phyloP scores from a whole-genome alignment of 208 protist species.

The Trypanosoma theileri region DNA sequence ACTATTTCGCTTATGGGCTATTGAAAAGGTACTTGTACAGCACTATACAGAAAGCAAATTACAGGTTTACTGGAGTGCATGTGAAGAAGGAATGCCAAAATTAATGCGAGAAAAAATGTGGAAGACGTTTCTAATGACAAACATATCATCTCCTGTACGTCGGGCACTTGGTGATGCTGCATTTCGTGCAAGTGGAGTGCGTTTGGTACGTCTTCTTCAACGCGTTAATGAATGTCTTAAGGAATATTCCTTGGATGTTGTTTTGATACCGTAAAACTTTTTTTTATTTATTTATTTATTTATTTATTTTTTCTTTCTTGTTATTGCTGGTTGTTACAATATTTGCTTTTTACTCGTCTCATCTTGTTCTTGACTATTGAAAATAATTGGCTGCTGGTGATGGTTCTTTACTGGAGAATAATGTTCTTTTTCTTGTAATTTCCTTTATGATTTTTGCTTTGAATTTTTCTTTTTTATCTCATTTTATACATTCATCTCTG shows the following conservation, averaged over 20 bases:
- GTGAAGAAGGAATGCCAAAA: not conserved
- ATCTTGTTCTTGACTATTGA: not conserved
- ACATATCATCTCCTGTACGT: not conserved
- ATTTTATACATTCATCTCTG: too few species aligned
- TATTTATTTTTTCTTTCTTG: not conserved
- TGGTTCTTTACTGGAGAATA: too few species aligned
- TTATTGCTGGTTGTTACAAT: not conserved
- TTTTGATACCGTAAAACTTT: conserved; percentile 10
- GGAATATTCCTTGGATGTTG: not conserved
- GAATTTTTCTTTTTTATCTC: too few species aligned
- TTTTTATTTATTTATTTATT: not conserved
- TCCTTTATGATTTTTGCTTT: not conserved
- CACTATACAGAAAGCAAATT: not conserved
- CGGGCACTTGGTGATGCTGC: conserved; percentile 1
- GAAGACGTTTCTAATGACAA: conserved; percentile 5
- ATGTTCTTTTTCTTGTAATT: not conserved
- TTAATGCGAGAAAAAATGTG: not conserved
- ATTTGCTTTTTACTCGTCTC: not conserved
- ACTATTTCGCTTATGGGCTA: conserved; percentile 13
- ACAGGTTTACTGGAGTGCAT: not conserved
- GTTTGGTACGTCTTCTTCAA: conserved; percentile 4
- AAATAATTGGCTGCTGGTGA: too few species aligned
- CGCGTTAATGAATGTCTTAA: conserved; percentile 14
- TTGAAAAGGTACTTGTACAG: conserved; percentile 3
- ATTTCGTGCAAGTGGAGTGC: not conserved